phyloP scores from a whole-genome alignment of 1,139 yeast genomes.

The Zygotorulaspora mrakii region DNA sequence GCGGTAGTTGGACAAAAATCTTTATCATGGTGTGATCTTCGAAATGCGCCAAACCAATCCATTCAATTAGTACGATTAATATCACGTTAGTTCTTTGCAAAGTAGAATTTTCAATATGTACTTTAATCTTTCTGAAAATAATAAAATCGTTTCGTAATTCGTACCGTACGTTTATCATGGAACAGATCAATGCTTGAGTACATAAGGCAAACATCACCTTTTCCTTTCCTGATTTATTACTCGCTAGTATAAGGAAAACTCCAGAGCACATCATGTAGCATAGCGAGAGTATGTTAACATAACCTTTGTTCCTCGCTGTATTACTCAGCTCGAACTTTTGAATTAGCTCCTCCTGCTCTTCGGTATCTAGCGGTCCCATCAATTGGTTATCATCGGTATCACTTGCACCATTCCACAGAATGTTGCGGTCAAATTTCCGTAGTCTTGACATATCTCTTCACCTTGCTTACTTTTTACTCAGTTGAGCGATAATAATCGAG shows the following conservation, averaged over 20 bases:
- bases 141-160: conserved; percentile 24
- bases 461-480: background rate
- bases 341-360: conserved; percentile 35
- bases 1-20: conserved; percentile 27
- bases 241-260: conserved; percentile 24
- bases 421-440: conserved; percentile 23
- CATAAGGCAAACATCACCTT: conserved; percentile 20
- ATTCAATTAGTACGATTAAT: conserved; percentile 23
- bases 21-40: conserved; percentile 10
- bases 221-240: conserved; percentile 14
- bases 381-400: conserved; percentile 19
- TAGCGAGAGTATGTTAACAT: conserved; percentile 21
- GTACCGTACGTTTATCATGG: conserved; percentile 30
- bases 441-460: conserved; percentile 31
- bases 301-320: conserved; percentile 21
- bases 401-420: conserved; percentile 15
- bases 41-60: conserved; percentile 23
- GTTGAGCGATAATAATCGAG: background rate
- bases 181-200: conserved; percentile 29
- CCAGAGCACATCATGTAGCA: conserved; percentile 26
- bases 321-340: conserved; percentile 27
- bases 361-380: conserved; percentile 29
- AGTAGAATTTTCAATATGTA: conserved; percentile 21
- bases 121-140: conserved; percentile 16
- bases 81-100: conserved; percentile 25